Evolutionary conservation across 2,329 filamentous ascomycete genomes (phyloP).

Genomic region (Tolypocladium ovalisporum): DNA sequence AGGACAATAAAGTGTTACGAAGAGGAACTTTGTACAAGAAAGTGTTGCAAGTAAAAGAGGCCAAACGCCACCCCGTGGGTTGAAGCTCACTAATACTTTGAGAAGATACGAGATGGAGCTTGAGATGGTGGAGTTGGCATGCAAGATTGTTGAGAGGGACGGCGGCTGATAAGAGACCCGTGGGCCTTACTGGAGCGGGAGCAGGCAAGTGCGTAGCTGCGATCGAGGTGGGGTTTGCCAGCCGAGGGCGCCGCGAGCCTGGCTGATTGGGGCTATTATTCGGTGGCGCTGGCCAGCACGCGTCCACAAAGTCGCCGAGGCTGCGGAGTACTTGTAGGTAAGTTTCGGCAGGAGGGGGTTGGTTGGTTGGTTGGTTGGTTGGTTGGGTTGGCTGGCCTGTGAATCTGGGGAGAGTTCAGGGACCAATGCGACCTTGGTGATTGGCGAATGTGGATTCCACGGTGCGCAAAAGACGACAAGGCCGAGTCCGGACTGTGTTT

Average conservation of each 20-base stretch:
- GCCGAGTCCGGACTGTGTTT: background rate
- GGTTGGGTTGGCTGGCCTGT: no score
- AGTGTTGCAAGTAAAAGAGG: background rate
- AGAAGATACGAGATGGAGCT: background rate
- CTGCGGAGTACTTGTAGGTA: background rate
- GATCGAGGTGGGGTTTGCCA: background rate
- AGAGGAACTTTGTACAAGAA: background rate
- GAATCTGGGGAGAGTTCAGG: background rate
- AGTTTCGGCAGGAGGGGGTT: no score
- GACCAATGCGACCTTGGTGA: background rate
- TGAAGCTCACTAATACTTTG: background rate
- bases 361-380: no score
- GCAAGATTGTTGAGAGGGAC: background rate
- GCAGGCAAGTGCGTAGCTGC: background rate
- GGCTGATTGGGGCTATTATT: background rate
- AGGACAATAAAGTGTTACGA: background rate
- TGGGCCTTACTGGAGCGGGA: background rate
- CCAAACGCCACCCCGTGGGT: background rate
- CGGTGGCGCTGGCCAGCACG: background rate
- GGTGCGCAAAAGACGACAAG: background rate
- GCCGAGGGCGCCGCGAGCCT: background rate
- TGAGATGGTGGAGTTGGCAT: background rate
- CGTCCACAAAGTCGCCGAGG: background rate
- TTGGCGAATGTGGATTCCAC: no score
- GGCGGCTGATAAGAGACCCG: background rate